Percentiles rank a stretch among this genome's conserved stretches.
Conservation (phyloP, 2,329 filamentous ascomycete genomes). For the Dothiorella sarmentorum region DNA sequence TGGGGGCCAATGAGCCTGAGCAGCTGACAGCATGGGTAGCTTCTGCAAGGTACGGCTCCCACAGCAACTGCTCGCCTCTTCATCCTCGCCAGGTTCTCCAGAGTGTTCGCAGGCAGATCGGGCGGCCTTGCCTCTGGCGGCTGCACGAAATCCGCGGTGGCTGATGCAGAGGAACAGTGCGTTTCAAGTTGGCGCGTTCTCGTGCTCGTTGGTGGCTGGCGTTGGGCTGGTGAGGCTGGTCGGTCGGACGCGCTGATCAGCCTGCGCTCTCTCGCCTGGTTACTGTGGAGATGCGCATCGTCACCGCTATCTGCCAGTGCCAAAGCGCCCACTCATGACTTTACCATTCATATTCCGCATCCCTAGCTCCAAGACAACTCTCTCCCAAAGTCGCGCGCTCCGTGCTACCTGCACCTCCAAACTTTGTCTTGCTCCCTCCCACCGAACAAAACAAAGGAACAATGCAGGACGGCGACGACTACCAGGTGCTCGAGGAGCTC, state of each 20-base stretch:
- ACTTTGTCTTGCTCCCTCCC: constrained; percentile 3
- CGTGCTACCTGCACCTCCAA: not conserved
- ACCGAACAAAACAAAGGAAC: constrained; percentile 22
- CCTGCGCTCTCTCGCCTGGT: constrained; percentile 12
- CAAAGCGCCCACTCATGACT: constrained; percentile 1
- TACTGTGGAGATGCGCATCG: constrained; percentile 17
- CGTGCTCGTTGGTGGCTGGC: constrained; percentile 6
- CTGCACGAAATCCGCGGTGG: not conserved
- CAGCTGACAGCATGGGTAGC: not conserved
- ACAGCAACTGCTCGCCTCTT: not conserved
- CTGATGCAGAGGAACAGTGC: not conserved
- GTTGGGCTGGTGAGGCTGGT: constrained; percentile 17
- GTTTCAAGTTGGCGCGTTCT: not conserved
- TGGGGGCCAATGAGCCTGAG: not conserved
- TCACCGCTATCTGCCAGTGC: constrained; percentile 16
- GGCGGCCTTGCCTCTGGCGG: not conserved
- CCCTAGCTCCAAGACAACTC: constrained; percentile 1
- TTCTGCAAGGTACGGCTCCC: constrained; percentile 4
- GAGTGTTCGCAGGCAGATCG: not conserved
- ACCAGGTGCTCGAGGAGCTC: constrained; percentile 93
- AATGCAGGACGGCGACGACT: constrained; percentile 68
- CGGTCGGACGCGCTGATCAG: constrained; percentile 2
- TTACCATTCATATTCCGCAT: constrained; percentile 15
- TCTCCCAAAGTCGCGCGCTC: not conserved
- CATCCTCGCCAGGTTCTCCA: not conserved